Percentiles rank a stretch among this genome's conserved stretches.
phyloP scores from a whole-genome alignment of 257 asterid species.

The Sherardia arvensis region DNA sequence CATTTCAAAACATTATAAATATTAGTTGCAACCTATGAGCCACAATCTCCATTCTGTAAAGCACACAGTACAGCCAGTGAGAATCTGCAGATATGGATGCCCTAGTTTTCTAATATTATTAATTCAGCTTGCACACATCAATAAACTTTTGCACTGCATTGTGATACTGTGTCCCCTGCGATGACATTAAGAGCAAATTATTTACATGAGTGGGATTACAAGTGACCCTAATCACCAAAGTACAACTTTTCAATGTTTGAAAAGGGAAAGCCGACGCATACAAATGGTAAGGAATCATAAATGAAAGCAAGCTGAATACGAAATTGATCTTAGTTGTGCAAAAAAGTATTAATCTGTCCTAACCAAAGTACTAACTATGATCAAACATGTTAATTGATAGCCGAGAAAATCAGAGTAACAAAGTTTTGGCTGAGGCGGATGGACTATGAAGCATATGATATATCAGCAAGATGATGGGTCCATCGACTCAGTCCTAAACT shows the following conservation, averaged over 20 bases:
- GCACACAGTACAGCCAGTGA: not conserved
- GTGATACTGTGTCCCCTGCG: conserved; percentile 87
- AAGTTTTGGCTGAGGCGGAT: not conserved
- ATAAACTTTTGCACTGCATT: conserved; percentile 87
- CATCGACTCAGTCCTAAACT: conserved; percentile 9
- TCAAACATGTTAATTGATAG: not conserved
- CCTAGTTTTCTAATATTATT: conserved; percentile 17
- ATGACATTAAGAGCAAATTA: conserved; percentile 6
- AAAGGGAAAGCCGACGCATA: not conserved
- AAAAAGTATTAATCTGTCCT: too few relatives aligned
- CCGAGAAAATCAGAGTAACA: not conserved
- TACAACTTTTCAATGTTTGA: not conserved
- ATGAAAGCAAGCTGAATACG: not conserved
- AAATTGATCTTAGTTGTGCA: not conserved
- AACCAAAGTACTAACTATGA: too few relatives aligned
- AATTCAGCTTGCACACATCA: conserved; percentile 76
- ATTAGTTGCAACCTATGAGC: not conserved
- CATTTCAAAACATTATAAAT: too few relatives aligned
- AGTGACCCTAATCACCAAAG: not conserved
- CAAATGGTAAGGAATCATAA: not conserved
- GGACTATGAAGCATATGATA: not conserved
- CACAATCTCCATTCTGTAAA: not conserved
- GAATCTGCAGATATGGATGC: not conserved
- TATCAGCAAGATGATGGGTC: conserved; percentile 4
- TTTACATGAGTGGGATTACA: not conserved